These are phyloP conservation scores for Astrephomene gubernaculifera DNA, from an alignment of 139 green algal species.

Conservation along the genomic window DNA sequence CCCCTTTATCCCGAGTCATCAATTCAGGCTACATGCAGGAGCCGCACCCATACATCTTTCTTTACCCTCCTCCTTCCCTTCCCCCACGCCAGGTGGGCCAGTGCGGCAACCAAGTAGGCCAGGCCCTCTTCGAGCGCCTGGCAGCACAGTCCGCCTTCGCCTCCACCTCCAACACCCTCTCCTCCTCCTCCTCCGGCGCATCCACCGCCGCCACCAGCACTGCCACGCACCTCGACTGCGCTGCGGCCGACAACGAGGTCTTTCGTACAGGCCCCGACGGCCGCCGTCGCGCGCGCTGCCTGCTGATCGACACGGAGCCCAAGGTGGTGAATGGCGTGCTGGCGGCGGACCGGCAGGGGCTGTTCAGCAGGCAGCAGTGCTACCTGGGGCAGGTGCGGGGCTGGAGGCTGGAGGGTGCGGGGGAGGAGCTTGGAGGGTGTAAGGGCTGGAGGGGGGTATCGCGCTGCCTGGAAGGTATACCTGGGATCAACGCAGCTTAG, in stretches of 20 bases:
- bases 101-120: conserved; percentile 59
- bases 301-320: conserved; percentile 63
- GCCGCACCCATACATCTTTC: not conserved
- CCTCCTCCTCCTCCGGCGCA: no score
- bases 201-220: no score
- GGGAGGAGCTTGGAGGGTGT: not conserved
- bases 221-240: not conserved
- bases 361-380: conserved; percentile 47
- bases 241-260: not conserved
- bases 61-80: not conserved
- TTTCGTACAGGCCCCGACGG: conserved; percentile 9
- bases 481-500: no score
- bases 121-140: conserved; percentile 43
- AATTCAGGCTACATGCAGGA: not conserved
- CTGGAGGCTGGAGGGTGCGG: not conserved
- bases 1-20: no score
- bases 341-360: conserved; percentile 22
- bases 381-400: conserved; percentile 49
- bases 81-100: conserved; percentile 47
- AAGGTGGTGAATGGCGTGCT: conserved; percentile 55
- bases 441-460: not conserved
- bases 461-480: no score
- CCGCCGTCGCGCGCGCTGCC: conserved; percentile 33
- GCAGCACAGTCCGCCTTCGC: not conserved
- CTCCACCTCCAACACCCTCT: not conserved